Evolutionary conservation across 2,329 filamentous ascomycete genomes (phyloP), one percentile per base, ranked within the genome.

Genomic region (Alternaria burnsii): DNA sequence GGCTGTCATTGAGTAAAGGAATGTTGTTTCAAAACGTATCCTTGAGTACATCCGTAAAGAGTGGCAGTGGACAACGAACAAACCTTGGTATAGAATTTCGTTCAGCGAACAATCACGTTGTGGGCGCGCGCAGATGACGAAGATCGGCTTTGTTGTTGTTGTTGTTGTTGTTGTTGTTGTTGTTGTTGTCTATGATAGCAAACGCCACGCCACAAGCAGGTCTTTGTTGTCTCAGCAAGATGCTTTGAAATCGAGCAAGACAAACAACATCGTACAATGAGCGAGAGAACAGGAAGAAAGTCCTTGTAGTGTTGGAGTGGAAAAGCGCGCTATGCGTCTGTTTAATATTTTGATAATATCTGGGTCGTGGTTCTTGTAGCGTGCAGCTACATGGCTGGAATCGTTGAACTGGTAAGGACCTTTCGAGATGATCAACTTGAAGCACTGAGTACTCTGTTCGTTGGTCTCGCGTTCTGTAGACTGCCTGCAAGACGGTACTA

Each of bases 1-100:
- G 64, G 48, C 24, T 50, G 58, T 61, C 61, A 52, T 63, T 62
- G 28, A 30, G 48, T 52, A 12, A 44, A 61, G 65, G 62, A 71
- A 69, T 66, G 68, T 62, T 26, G 62, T 62, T 57, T 65, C 51
- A 70, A 65, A 69, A 70, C 69, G 69, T 53, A 67, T 59, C 36
- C 50, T 58, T 48, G 52, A 36, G 43, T 60, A 64, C 61, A 62
- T 58, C 58, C 44, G 34, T 51, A 36, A 56, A 48, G 55, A 32
- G 10, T 26, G 20, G 26, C 10, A 40, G 22, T 20, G 11, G 26
- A 58, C 58, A 55, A 36, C 57, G 59, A 65, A 69, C 55, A 62
- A 63, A 56, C 42, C 36, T 52, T 46, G 36, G 34, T 46, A 50
- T 42, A 20, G 22, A 43, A 44, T n/a, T 36, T 16, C 43, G 30